A percentile compares a stretch with the other conserved stretches of the same genome.
phyloP scores from a whole-genome alignment of 2,329 filamentous ascomycete genomes.

The Colletotrichum sp. region DNA sequence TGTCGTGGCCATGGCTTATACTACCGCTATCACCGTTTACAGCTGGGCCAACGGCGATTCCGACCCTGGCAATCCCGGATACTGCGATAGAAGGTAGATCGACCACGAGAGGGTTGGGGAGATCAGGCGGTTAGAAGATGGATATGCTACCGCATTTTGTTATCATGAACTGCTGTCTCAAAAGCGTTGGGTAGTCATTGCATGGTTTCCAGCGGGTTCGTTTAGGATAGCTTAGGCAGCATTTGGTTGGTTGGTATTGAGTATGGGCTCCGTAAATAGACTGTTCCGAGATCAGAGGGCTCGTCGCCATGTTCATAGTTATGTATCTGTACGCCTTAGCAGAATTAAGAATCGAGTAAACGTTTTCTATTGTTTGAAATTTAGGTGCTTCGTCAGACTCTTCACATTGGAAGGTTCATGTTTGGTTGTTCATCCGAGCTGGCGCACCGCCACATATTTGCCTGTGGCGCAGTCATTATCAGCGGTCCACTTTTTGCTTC shows the following conservation, averaged over 20 bases:
- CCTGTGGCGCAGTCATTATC: background rate
- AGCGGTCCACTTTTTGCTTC: background rate
- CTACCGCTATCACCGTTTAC: conserved; percentile 82
- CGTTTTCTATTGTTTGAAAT: background rate
- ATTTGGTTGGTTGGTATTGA: conserved; percentile 1
- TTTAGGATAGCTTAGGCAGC: conserved; percentile 2
- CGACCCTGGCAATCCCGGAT: conserved; percentile 52
- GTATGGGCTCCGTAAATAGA: conserved; percentile 17
- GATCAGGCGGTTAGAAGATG: background rate
- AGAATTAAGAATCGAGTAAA: background rate
- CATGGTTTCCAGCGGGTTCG: conserved; percentile 19
- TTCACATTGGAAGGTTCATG: background rate
- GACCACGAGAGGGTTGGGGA: background rate
- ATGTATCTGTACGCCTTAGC: conserved; percentile 6
- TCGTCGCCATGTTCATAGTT: conserved; percentile 19
- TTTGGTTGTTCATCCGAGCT: background rate
- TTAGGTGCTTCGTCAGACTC: background rate
- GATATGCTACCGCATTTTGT: background rate
- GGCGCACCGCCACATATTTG: background rate
- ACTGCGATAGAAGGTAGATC: conserved; percentile 52
- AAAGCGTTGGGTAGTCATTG: conserved; percentile 18
- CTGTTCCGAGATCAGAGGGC: conserved; percentile 19
- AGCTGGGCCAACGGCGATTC: conserved; percentile 76
- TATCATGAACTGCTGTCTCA: background rate
- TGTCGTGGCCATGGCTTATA: conserved; percentile 87